phyloP scores from a whole-genome alignment of 208 protist genomes.

The Leishmania gerbilli region DNA sequence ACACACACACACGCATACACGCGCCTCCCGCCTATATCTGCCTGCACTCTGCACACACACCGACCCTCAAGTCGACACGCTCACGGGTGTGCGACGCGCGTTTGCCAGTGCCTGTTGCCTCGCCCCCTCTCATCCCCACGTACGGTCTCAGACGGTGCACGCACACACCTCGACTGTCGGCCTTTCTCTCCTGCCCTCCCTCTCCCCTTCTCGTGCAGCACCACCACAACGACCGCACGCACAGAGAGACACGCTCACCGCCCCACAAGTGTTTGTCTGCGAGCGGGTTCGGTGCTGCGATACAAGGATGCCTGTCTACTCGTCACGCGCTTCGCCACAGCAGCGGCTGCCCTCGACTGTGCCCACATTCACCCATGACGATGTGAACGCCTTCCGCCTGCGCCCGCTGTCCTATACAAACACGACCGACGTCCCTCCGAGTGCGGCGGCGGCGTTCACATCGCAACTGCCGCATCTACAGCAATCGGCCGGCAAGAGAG shows the following conservation, averaged over 20 bases:
- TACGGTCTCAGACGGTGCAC: neutral
- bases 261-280: neutral
- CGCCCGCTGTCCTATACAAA: constrained; percentile 3
- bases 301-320: neutral
- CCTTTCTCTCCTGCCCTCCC: neutral
- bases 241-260: neutral
- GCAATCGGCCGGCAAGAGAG: too few species aligned
- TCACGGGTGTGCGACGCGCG: neutral
- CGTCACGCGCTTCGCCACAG: neutral
- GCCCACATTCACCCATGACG: constrained; percentile 1
- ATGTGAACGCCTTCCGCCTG: constrained; percentile 18
- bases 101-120: neutral
- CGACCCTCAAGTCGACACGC: neutral
- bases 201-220: neutral
- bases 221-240: neutral
- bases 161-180: neutral
- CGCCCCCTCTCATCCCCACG: neutral
- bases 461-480: neutral
- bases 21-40: neutral
- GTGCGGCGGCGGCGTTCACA: neutral
- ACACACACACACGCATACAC: neutral
- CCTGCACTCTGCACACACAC: neutral
- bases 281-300: neutral
- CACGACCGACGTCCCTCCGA: neutral
- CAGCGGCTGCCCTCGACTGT: neutral